Percentiles rank a stretch among this genome's conserved stretches.
Evolutionary conservation across 495 filamentous ascomycete genomes (phyloP).

Genomic region (Apiosordaria backusii): DNA sequence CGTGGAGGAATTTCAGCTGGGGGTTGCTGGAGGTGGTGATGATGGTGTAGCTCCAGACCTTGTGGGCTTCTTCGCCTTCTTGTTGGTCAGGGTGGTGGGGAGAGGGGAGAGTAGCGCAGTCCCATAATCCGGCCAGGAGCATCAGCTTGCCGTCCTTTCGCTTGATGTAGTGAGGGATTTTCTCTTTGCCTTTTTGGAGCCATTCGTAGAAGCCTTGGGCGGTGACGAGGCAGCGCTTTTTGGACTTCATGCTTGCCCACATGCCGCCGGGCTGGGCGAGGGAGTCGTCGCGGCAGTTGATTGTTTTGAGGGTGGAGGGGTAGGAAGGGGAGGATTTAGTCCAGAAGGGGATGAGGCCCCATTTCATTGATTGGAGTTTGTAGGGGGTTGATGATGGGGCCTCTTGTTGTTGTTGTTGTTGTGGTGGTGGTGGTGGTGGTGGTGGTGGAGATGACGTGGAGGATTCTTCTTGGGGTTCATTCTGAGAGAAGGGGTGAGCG

Average conservation of each 20-base stretch:
- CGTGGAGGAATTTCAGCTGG: constrained; percentile 79
- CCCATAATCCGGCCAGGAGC: constrained; percentile 90
- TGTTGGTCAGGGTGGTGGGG: constrained; percentile 62
- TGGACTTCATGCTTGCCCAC: constrained; percentile 88
- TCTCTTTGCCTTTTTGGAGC: constrained; percentile 77
- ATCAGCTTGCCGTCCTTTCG: constrained; percentile 79
- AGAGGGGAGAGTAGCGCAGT: constrained; percentile 75
- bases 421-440: not conserved
- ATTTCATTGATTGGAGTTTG: constrained; percentile 88
- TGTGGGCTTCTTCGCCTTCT: constrained; percentile 16
- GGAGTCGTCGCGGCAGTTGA: constrained; percentile 94
- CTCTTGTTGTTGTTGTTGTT: not conserved
- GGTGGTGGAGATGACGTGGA: not conserved
- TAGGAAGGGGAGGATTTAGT: constrained; percentile 55
- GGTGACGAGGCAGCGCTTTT: constrained; percentile 80
- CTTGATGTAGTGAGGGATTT: constrained; percentile 76
- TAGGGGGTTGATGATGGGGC: too few species aligned
- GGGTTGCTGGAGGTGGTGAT: constrained; percentile 83
- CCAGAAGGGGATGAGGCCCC: constrained; percentile 57
- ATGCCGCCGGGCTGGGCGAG: constrained; percentile 71
- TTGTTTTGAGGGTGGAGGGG: constrained; percentile 72
- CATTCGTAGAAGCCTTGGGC: constrained; percentile 97
- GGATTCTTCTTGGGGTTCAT: constrained; percentile 15
- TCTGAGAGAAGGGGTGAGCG: constrained; percentile 18
- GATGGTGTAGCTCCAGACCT: constrained; percentile 75